Evolutionary conservation across 164 flowering plant genomes (phyloP), one percentile per base, ranked within the genome.

Genomic region (Litsea cubeba): DNA sequence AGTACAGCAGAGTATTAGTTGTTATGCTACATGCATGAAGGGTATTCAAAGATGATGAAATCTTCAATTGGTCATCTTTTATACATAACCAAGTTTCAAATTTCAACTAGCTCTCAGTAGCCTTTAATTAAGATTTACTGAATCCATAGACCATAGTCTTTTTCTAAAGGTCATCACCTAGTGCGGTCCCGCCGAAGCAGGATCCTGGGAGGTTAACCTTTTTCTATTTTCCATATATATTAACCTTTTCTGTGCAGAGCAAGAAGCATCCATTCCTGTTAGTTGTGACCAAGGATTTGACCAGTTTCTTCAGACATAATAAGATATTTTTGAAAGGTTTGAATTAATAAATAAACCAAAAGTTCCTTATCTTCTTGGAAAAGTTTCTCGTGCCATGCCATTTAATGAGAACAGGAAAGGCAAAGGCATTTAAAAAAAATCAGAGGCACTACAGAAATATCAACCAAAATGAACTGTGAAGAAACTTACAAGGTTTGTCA

Each of bases 401-500:
- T 5, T 22, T n/a, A 15, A 7, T 63, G 26, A n/a, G 22, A n/a
- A 63, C n/a, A 15, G 18, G 69, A 65, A 65, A 30, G 35, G 18
- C 2, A 3, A 26, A 65, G 26, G 28, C 18, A 58, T 17, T 10
- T 3, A 3, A 28, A 66, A 25, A 35, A 68, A 35, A 40, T 22
- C 24, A 62, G 72, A 70, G 6, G 62, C 62, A 14, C n/a, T 50
- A 12, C 10, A 30, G 46, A 50, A 51, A 54, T 62, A 65, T 51
- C 28, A 6, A 35, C 26, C 64, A 12, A n/a, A 62, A 73, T 24
- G 32, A 40, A 25, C n/a, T 62, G 24, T 51, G 32, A 30, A 62
- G 50, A 69, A 24, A 51, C 94, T 87, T 84, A 95, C 99, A 95
- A 46, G 99, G 97, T 82, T 93, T 95, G 79, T 95, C 99, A 30